Evolutionary conservation across 805 yeast species (phyloP).

Genomic region (Ogataea siamensis): DNA sequence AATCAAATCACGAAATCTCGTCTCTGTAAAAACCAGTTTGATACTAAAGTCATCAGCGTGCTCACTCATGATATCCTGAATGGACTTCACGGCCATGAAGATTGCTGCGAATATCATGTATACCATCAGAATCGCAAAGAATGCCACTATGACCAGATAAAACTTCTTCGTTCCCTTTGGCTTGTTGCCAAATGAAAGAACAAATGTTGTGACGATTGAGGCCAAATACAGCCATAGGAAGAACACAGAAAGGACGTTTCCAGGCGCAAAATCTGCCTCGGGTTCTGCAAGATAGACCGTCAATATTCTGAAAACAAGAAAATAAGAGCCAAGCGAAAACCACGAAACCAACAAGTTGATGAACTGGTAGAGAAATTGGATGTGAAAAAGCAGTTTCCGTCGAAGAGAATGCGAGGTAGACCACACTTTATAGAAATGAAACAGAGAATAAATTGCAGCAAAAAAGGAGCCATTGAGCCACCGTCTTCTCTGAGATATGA

Average conservation of each 20-base stretch:
- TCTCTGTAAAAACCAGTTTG: constrained; percentile 54
- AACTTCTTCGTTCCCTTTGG: constrained; percentile 86
- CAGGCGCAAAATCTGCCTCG: constrained; percentile 64
- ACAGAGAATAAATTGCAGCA: constrained; percentile 85
- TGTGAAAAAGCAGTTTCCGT: constrained; percentile 67
- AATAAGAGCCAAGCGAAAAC: constrained; percentile 90
- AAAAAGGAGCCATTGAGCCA: constrained; percentile 97
- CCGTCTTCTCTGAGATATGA: constrained; percentile 88
- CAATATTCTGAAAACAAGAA: constrained; percentile 83
- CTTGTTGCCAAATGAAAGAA: constrained; percentile 88
- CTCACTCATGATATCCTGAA: constrained; percentile 39
- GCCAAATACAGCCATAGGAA: constrained; percentile 84
- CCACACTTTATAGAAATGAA: constrained; percentile 78
- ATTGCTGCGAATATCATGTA: constrained; percentile 88
- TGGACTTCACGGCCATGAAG: constrained; percentile 66
- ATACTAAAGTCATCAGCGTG: constrained; percentile 41
- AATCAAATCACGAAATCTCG: constrained; percentile 79
- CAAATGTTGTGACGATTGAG: constrained; percentile 80
- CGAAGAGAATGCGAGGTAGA: constrained; percentile 65
- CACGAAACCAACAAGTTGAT: constrained; percentile 78
- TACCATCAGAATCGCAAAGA: constrained; percentile 86
- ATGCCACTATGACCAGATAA: constrained; percentile 67
- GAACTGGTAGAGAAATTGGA: constrained; percentile 79
- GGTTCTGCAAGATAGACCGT: constrained; percentile 71
- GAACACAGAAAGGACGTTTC: constrained; percentile 71